phyloP scores from a whole-genome alignment of 2,329 filamentous ascomycete species.

The Fusarium verrucosum region DNA sequence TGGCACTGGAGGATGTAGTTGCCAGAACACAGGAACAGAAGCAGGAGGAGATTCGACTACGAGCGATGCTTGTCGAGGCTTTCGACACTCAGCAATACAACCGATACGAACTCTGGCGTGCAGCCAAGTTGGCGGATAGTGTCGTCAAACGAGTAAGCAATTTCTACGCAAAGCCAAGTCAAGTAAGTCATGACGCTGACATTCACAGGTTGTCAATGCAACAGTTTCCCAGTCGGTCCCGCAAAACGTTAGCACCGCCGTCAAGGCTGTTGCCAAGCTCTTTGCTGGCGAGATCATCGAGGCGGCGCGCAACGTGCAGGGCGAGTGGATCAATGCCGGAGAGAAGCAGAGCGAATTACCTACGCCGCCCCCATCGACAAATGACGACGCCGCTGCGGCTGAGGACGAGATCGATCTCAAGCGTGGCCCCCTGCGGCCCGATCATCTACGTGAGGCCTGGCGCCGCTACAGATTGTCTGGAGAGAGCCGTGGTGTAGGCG shows the following conservation, averaged over 20 bases:
- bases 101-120: slow-evolving; percentile 76
- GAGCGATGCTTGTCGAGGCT: slow-evolving; percentile 69
- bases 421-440: slow-evolving; percentile 72
- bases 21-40: slow-evolving; percentile 74
- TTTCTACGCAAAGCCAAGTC: neutral
- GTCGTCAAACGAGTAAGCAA: slow-evolving; percentile 71
- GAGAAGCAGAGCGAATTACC: slow-evolving; percentile 66
- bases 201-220: slow-evolving; percentile 74
- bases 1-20: slow-evolving; percentile 66
- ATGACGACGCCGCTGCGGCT: slow-evolving; percentile 46
- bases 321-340: slow-evolving; percentile 72
- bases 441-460: slow-evolving; percentile 78
- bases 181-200: slow-evolving; percentile 11
- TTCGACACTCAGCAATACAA: slow-evolving; percentile 74
- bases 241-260: slow-evolving; percentile 76
- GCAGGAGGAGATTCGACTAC: slow-evolving; percentile 66
- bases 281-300: slow-evolving; percentile 82
- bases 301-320: slow-evolving; percentile 73
- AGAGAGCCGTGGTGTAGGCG: slow-evolving; percentile 70
- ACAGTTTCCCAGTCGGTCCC: slow-evolving; percentile 83
- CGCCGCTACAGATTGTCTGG: slow-evolving; percentile 71
- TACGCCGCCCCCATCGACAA: slow-evolving; percentile 52
- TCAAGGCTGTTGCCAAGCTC: slow-evolving; percentile 78
- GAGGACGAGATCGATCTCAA: slow-evolving; percentile 43
- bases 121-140: slow-evolving; percentile 72